Evolutionary conservation across 805 yeast species (phyloP).

Genomic region (Kazachstania martiniae): DNA sequence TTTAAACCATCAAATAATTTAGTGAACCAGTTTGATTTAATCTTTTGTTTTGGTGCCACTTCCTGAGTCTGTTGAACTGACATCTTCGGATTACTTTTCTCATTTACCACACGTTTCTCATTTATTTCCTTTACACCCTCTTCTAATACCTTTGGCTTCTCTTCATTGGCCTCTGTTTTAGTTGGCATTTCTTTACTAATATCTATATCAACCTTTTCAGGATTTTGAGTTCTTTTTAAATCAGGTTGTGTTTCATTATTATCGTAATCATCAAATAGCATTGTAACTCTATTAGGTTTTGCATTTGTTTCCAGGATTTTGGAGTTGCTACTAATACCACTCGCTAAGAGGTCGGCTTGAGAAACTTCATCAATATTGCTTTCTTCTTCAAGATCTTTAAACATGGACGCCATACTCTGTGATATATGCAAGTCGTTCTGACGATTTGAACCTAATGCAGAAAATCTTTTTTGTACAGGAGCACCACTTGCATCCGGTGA

Average conservation of each 20-base stretch:
- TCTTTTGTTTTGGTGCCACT: not conserved
- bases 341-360: slow-evolving; percentile 1
- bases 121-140: not conserved
- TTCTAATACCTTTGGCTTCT: not conserved
- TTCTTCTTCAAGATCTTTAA: slow-evolving; percentile 25
- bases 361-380: slow-evolving; percentile 1
- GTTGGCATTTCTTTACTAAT: not conserved
- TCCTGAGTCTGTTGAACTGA: too few relatives aligned
- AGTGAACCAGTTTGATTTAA: slow-evolving; percentile 17
- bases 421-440: slow-evolving; percentile 9
- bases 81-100: not conserved
- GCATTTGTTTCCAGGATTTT: not conserved
- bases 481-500: slow-evolving; percentile 17
- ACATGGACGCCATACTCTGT: slow-evolving; percentile 20
- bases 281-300: slow-evolving; percentile 19
- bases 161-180: not conserved
- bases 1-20: slow-evolving; percentile 16
- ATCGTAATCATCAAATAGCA: slow-evolving; percentile 22
- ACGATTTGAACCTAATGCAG: slow-evolving; percentile 3
- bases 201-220: not conserved
- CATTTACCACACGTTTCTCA: not conserved
- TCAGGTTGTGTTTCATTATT: slow-evolving; percentile 6
- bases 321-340: not conserved
- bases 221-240: slow-evolving; percentile 1
- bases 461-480: slow-evolving; percentile 17